phyloP scores from a whole-genome alignment of 2,329 filamentous ascomycete genomes.

The Xylaria arbuscula region DNA sequence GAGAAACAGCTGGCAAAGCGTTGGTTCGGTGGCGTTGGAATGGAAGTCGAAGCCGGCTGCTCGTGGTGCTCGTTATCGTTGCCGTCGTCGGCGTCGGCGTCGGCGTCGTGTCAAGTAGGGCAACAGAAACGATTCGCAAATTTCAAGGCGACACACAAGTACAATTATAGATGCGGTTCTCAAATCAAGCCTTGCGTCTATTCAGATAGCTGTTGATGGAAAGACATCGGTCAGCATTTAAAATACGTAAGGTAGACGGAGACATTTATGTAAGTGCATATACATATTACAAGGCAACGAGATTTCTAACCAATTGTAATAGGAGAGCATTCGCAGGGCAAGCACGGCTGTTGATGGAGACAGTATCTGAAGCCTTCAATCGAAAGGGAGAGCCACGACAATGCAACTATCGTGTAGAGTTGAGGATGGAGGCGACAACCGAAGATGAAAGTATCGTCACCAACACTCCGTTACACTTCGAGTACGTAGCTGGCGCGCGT shows the following conservation, averaged over 20 bases:
- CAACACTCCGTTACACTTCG: neutral
- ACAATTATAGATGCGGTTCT: neutral
- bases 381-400: neutral
- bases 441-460: neutral
- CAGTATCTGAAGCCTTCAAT: neutral
- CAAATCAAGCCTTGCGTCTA: neutral
- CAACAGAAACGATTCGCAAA: conserved; percentile 10
- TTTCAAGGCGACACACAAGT: neutral
- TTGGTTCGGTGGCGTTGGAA: neutral
- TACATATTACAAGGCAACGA: neutral
- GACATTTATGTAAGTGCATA: neutral
- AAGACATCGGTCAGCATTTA: conserved; percentile 16
- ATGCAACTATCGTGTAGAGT: conserved; percentile 4
- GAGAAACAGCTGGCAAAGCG: neutral
- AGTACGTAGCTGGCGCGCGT: neutral
- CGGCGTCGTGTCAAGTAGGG: neutral
- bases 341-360: neutral
- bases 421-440: no score
- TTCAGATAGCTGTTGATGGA: neutral
- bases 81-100: no score
- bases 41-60: neutral
- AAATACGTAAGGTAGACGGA: neutral
- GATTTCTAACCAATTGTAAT: conserved; percentile 16
- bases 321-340: neutral
- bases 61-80: neutral